Base-by-base conservation (phyloP, 352 stramenopile genomes). In the Pythium dissotocum region DNA sequence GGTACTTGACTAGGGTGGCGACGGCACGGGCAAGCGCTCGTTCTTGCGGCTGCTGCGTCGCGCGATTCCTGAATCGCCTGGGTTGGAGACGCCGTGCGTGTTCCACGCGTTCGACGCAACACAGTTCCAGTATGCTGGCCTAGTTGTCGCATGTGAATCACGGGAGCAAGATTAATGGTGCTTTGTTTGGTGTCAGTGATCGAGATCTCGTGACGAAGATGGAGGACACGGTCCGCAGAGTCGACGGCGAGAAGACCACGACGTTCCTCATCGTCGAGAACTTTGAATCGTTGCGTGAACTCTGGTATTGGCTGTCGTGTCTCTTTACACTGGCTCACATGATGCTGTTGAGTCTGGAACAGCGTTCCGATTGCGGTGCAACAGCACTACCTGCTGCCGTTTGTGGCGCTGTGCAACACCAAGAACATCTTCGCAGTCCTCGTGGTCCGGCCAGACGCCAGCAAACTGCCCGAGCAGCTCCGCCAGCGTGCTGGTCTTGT, bases 381-480 rank as follows among this genome's bases (percentile, higher is more conserved):
- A 63, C 85, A 94, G 56, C 85, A 92, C 40, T 75, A 79, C 18
- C 59, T 94, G 32, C 71, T 88, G 1, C 82, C 85, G 4, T 49
- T 87, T 4, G 58, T 91, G 4, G 64, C 71, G 1, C 61, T 69
- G 0, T 73, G 72, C 53, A 92, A 94, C 61, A 49, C 64, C 18
- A 89, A 87, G 49, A 77, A 67, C 42, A 71, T 87, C 24, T 92
- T 86, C 60, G 65, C 85, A 4, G 76, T 91, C 58, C 53, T 91
- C 32, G 64, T 88, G 10, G 61, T 89, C 2, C 65, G 63, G 9
- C 83, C 85, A 0, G 83, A 94, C 59, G 62, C 65, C 5, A 83
- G 49, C 36, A 87, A 87, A 54, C 64, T 94, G 2, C 73, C 81
- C 0, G 85, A 94, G 14, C 83, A 90, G 59, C 72, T 91, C 40